These are phyloP conservation scores for Tricholoma sp. DNA, from an alignment of 768 basidiomycete genomes.

Conservation along the genomic window DNA sequence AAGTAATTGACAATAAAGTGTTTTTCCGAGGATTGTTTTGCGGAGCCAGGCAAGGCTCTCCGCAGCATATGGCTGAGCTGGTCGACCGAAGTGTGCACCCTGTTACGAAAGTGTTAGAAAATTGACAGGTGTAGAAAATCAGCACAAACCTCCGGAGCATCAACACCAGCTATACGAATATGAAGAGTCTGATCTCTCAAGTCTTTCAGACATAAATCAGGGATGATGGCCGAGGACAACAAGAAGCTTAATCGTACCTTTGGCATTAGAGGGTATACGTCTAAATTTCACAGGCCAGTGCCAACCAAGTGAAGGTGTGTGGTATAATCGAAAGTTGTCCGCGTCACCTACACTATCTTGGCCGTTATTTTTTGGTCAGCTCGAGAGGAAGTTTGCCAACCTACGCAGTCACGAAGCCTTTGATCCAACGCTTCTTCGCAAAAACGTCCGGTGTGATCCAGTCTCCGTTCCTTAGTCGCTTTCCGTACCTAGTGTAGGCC, in stretches of 20 bases:
- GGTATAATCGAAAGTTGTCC: slow-evolving; percentile 86
- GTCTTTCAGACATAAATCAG: slow-evolving; percentile 35
- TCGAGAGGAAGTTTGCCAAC: slow-evolving; percentile 7
- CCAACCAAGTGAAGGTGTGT: slow-evolving; percentile 77
- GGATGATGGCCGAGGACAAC: neutral
- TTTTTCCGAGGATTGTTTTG: slow-evolving; percentile 46
- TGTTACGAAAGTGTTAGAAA: slow-evolving; percentile 21
- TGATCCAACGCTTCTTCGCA: slow-evolving; percentile 58
- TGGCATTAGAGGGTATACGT: slow-evolving; percentile 48
- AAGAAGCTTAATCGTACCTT: slow-evolving; percentile 37
- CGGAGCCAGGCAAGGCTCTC: slow-evolving; percentile 77
- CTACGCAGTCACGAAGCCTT: slow-evolving; percentile 78
- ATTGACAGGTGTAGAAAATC: neutral
- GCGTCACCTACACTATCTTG: slow-evolving; percentile 68
- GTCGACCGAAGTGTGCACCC: slow-evolving; percentile 82
- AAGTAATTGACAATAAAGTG: slow-evolving; percentile 66
- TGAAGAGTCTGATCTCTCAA: slow-evolving; percentile 79
- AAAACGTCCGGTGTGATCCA: slow-evolving; percentile 67
- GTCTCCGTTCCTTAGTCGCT: slow-evolving; percentile 57
- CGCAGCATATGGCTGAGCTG: slow-evolving; percentile 65
- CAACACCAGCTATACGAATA: slow-evolving; percentile 85
- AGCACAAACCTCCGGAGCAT: slow-evolving; percentile 83
- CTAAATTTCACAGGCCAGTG: slow-evolving; percentile 69
- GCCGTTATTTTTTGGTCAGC: neutral
- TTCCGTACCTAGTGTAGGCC: slow-evolving; percentile 48